Evolutionary conservation across 1,139 yeast genomes (phyloP).

Genomic region (Magnusiomyces sp.): DNA sequence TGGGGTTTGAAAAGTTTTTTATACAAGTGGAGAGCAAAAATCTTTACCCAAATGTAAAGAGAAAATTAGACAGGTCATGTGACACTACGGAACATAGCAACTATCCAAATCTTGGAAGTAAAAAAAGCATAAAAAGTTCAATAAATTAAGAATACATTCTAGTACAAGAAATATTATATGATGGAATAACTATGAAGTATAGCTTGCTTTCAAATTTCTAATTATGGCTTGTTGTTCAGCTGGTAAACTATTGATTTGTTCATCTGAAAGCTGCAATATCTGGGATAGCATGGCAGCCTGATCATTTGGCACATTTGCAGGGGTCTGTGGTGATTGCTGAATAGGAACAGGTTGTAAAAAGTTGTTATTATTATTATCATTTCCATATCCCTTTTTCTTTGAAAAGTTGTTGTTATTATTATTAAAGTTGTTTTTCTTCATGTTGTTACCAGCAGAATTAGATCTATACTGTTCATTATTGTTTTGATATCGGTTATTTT

Average conservation of each 20-base stretch:
- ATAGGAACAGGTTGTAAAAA: neutral
- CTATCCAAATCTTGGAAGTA: no score
- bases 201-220: conserved; percentile 11
- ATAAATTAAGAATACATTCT: neutral
- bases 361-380: neutral
- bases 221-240: conserved; percentile 40
- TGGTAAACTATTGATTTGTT: conserved; percentile 53
- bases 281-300: conserved; percentile 33
- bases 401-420: neutral
- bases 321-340: neutral
- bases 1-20: no score
- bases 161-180: neutral
- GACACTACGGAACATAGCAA: no score
- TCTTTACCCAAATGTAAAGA: no score
- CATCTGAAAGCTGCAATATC: conserved; percentile 51
- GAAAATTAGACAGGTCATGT: no score
- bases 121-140: neutral
- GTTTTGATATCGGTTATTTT: neutral
- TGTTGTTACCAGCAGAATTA: neutral
- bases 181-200: neutral
- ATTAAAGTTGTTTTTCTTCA: neutral
- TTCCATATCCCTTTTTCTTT: neutral
- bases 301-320: neutral
- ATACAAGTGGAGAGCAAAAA: no score
- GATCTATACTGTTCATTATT: neutral